Evolutionary conservation across 306 rosid species (phyloP), one percentile per base, ranked within the genome.

Genomic region (Inga laurina): DNA sequence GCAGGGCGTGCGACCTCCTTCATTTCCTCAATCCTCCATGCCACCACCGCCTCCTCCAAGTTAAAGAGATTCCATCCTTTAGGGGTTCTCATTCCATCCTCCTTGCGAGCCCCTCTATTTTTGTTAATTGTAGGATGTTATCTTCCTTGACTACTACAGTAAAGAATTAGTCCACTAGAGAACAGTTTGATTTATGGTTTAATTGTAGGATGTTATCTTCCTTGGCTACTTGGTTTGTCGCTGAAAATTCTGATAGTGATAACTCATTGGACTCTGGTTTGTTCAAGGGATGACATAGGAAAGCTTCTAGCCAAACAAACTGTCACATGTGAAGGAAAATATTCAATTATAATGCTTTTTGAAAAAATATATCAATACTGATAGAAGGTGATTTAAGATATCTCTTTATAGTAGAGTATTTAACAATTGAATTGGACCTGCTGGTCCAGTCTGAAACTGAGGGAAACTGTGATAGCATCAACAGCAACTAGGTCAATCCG

Each of bases 1-100:
- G 76, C 93, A 87, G 61, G 88, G 81, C 10, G 89, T 87, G 51
- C 89, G 91, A 76, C 98, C 96, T 35, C 84, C 78, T 59, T 19
- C 70, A 44, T 88, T 90, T 88, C 93, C 81, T 66, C 93, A 90
- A 41, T 74, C 87, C 37, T 87, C 93, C 67, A 91, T 94, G 92
- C 97, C 91, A 0, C 86, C 81, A 34, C 93, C 82, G 8, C 93
- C 88, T 32, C 94, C 89, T 66, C 59, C 81, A 78, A 81, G 52
- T 78, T 89, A 88, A 89, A 78, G 78, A 74, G 80, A 79, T 78
- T 56, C 57, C 48, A 56, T 79, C 44, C 73, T 59, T 66, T 41
- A 64, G 74, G 79, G 43, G 14, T 77, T 61, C 57, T 41, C 7
- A 34, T 46, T 41, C 48, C 16, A 10, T 41, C 76, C 52, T 62